Evolutionary conservation across 306 rosid species (phyloP).

Genomic region (Prunus davidiana): DNA sequence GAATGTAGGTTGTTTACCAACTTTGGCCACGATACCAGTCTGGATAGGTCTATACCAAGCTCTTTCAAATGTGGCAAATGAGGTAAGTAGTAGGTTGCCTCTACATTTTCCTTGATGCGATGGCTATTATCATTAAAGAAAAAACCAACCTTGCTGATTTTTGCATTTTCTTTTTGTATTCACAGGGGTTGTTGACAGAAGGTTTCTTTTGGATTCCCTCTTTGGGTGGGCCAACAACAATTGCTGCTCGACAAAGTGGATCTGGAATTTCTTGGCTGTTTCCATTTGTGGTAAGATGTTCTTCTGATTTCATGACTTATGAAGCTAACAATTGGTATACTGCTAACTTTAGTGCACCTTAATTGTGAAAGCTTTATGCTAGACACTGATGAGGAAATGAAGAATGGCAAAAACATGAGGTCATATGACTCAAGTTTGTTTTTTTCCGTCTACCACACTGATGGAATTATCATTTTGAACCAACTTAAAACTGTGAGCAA

Average conservation of each 20-base stretch:
- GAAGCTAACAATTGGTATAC: constrained; percentile 19
- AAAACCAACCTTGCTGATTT: constrained; percentile 28
- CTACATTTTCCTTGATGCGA: background rate
- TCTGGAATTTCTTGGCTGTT: constrained; percentile 92
- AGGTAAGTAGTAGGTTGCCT: constrained; percentile 43
- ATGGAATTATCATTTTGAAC: too few relatives aligned
- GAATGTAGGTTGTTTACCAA: constrained; percentile 82
- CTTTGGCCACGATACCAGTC: constrained; percentile 97
- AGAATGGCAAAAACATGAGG: background rate
- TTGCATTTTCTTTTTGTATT: constrained; percentile 18
- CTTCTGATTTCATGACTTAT: constrained; percentile 14
- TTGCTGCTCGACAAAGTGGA: constrained; percentile 98
- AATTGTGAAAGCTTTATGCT: constrained; percentile 3
- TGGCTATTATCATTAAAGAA: background rate
- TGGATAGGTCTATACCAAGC: constrained; percentile 99
- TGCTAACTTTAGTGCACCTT: background rate
- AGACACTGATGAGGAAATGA: background rate
- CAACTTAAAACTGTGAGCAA: background rate
- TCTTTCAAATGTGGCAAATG: constrained; percentile 97
- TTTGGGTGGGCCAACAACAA: constrained; percentile 93
- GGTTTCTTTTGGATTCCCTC: constrained; percentile 99
- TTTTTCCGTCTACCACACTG: too few relatives aligned
- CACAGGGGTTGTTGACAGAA: constrained; percentile 92
- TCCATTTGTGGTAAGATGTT: constrained; percentile 83
- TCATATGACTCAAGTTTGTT: background rate